Evolutionary conservation across 2,329 filamentous ascomycete species (phyloP), one percentile per base, ranked within the genome.

Genomic region (Exutisphaerella laricina): DNA sequence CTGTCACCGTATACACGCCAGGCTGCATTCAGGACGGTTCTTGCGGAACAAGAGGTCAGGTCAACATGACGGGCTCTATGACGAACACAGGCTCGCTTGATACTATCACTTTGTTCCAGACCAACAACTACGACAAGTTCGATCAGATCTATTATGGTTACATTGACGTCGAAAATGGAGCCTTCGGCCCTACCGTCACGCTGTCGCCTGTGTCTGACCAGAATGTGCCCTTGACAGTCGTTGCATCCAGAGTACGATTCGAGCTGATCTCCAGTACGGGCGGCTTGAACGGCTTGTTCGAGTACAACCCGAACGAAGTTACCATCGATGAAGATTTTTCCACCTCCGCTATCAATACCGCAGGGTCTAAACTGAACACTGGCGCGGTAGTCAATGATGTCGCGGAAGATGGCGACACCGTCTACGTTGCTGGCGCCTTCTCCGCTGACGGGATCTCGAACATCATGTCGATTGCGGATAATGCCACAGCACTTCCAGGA

Each of bases 41-140:
- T 2, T 98, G 94, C 62, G 63, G 62, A 13, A 80, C 74, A 10
- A 82, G 92, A 58, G 92, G 90, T 12, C 78, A 80, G 57, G 83
- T 96, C 44, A 88, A 88, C 54, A 74, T 98, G 39, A 90, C 85
- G 1, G 85, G 81, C 23, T 74, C 73, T 17, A 80, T 92, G 70
- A 66, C 54, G 58, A 72, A 60, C 58, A 67, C 43, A 59, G 65
- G 55, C 54, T 68, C 39, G 23, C 70, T 77, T 4, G 72, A 81
- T 44, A 74, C 78, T 20, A 78, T 73, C 1, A 74, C 77, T 0
- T 69, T 96, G 5, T 94, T 78, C 61, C 92, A 98, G 66, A 95
- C 89, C 13, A 98, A 98, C 67, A 78, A 94, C 62, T 94, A 83
- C 63, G 90, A 97, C 71, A 98, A 98, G 66, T 97, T 94, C 60